Conservation (phyloP, 176 grass and related monocot species). For the Musa itinerans region DNA sequence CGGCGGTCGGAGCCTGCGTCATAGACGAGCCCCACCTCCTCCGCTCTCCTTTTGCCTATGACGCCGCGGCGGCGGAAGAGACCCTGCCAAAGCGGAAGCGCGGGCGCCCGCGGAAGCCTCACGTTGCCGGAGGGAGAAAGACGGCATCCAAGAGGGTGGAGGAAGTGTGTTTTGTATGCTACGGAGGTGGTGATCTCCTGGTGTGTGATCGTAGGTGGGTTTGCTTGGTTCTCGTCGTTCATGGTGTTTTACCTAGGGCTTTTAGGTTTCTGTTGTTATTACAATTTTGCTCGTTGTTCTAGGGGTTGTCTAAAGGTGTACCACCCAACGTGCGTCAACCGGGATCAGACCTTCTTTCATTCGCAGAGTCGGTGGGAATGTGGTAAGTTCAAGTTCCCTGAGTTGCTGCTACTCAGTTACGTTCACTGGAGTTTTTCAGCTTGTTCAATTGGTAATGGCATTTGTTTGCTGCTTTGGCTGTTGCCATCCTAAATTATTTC, state of each 20-base stretch:
- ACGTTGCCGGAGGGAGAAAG: constrained; percentile 19
- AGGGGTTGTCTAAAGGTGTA: constrained; percentile 96
- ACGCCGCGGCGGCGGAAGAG: no score
- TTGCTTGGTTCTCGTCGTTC: background rate
- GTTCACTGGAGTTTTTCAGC: no score
- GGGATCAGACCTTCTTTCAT: constrained; percentile 53
- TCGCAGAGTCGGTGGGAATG: constrained; percentile 69
- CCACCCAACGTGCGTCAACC: constrained; percentile 33
- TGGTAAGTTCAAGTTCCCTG: constrained; percentile 31
- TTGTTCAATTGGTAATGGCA: no score
- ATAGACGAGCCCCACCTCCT: background rate
- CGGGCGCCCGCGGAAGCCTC: constrained; percentile 45
- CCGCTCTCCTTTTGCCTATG: background rate
- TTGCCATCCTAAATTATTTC: no score
- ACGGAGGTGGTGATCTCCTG: constrained; percentile 81
- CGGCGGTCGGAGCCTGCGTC: background rate
- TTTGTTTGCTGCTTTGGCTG: no score
- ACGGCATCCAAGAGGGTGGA: constrained; percentile 31
- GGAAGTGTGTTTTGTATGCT: constrained; percentile 95
- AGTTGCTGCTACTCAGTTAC: no score
- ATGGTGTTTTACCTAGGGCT: background rate
- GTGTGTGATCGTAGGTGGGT: constrained; percentile 81
- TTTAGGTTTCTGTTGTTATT: background rate
- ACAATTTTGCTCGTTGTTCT: background rate
- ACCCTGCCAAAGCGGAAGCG: constrained; percentile 53